Evolutionary conservation across 768 basidiomycete species (phyloP).

Genomic region (Dioszegia aurantiaca): DNA sequence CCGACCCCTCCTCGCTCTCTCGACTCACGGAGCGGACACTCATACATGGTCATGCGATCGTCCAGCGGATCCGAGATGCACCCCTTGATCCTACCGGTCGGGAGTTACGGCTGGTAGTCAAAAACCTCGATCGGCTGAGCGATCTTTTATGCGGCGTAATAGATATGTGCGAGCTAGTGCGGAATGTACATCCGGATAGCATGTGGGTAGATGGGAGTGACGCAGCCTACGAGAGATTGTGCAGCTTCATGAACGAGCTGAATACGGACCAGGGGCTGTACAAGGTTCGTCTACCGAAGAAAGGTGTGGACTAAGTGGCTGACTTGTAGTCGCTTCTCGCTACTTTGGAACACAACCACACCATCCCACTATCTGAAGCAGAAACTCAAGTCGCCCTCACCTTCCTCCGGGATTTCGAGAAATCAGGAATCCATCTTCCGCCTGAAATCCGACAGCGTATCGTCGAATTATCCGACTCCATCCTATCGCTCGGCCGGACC

Average conservation of each 20-base stretch:
- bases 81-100: constrained; percentile 60
- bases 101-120: constrained; percentile 81
- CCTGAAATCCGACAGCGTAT: constrained; percentile 73
- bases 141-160: constrained; percentile 95
- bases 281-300: constrained; percentile 60
- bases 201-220: constrained; percentile 81
- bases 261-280: constrained; percentile 91
- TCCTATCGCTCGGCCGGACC: constrained; percentile 78
- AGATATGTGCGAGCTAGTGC: constrained; percentile 87
- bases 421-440: constrained; percentile 88
- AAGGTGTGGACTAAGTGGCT: constrained; percentile 3
- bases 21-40: constrained; percentile 75
- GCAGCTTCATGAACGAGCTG: constrained; percentile 95
- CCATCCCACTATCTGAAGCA: constrained; percentile 34
- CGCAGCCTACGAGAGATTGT: constrained; percentile 81
- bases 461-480: constrained; percentile 83
- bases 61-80: constrained; percentile 72
- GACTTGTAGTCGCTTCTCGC: constrained; percentile 29
- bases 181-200: constrained; percentile 87
- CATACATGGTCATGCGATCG: constrained; percentile 73
- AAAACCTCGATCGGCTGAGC: constrained; percentile 93
- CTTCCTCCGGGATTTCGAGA: constrained; percentile 95
- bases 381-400: constrained; percentile 67
- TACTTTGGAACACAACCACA: constrained; percentile 37
- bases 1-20: constrained; percentile 66